A percentile compares a stretch with the other conserved stretches of the same genome.
These are phyloP conservation scores for Chernovozyma aurita DNA, from an alignment of 1,139 yeast genomes.

Conservation along the genomic window DNA sequence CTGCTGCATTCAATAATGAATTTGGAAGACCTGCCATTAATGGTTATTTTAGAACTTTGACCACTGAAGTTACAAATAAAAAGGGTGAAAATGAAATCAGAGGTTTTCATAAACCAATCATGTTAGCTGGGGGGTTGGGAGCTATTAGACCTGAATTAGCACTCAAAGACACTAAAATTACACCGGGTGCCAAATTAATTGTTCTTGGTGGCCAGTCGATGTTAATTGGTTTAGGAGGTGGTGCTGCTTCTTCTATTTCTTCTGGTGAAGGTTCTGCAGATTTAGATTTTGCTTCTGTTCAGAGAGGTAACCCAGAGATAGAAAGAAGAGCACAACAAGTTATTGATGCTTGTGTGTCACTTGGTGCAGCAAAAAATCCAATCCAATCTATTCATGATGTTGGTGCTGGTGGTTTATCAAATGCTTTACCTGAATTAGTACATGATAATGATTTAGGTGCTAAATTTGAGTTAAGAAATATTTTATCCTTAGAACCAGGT, in stretches of 20 bases:
- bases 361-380: slow-evolving; percentile 70
- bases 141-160: slow-evolving; percentile 92
- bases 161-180: slow-evolving; percentile 77
- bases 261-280: slow-evolving; percentile 97
- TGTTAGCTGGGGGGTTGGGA: slow-evolving; percentile 99
- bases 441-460: slow-evolving; percentile 98
- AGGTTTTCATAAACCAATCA: slow-evolving; percentile 98
- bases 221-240: slow-evolving; percentile 99
- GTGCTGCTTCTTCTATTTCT: slow-evolving; percentile 95
- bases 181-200: slow-evolving; percentile 89
- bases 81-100: slow-evolving; percentile 71
- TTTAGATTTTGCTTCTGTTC: slow-evolving; percentile 97
- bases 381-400: slow-evolving; percentile 97
- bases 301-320: slow-evolving; percentile 99
- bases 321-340: slow-evolving; percentile 99
- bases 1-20: slow-evolving; percentile 98
- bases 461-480: slow-evolving; percentile 82
- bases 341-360: slow-evolving; percentile 85
- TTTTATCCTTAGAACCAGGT: slow-evolving; percentile 90
- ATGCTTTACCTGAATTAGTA: slow-evolving; percentile 95
- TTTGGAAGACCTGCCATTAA: slow-evolving; percentile 97
- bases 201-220: slow-evolving; percentile 98
- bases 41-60: slow-evolving; percentile 94
- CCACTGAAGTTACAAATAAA: slow-evolving; percentile 65
- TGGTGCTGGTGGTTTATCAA: slow-evolving; percentile 98